Evolutionary conservation across 169 alveolate genomes (phyloP).

Genomic region (Cardiosporidium cionae): DNA sequence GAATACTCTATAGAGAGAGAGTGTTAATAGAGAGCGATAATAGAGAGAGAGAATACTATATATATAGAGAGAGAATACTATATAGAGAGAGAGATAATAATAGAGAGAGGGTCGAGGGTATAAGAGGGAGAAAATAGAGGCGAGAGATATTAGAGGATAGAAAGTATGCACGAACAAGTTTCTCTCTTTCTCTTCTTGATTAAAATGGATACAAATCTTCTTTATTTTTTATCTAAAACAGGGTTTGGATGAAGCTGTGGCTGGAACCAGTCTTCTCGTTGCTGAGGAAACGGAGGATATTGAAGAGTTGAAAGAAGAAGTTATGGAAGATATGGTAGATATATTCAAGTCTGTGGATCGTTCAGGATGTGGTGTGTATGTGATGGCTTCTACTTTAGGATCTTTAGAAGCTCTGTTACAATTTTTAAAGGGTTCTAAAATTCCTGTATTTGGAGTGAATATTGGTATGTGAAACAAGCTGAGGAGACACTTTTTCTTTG

Average conservation of each 20-base stretch:
- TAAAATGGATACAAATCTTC: too few species aligned
- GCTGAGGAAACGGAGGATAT: slow-evolving; percentile 65
- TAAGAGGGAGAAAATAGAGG: too few species aligned
- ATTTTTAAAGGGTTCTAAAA: slow-evolving; percentile 81
- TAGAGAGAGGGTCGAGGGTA: too few species aligned
- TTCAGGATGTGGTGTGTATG: slow-evolving; percentile 92
- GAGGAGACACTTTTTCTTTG: neutral
- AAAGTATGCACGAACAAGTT: too few species aligned
- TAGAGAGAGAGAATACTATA: too few species aligned
- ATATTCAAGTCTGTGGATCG: slow-evolving; percentile 84
- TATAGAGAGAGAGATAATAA: too few species aligned
- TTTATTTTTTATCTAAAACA: slow-evolving; percentile 22
- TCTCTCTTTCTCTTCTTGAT: too few species aligned
- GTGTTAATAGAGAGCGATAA: too few species aligned
- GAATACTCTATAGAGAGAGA: too few species aligned
- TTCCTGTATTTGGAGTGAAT: slow-evolving; percentile 93
- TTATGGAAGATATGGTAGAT: slow-evolving; percentile 81
- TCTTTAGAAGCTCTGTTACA: slow-evolving; percentile 95
- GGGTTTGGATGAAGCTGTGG: slow-evolving; percentile 92
- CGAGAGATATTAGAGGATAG: too few species aligned
- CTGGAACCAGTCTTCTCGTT: slow-evolving; percentile 89
- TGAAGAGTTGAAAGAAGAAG: slow-evolving; percentile 72
- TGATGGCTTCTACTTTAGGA: slow-evolving; percentile 97
- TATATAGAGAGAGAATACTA: too few species aligned
- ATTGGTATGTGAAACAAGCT: slow-evolving; percentile 64